These are phyloP conservation scores for Primulina huaijiensis DNA, from an alignment of 257 asterid species.

Conservation along the genomic window DNA sequence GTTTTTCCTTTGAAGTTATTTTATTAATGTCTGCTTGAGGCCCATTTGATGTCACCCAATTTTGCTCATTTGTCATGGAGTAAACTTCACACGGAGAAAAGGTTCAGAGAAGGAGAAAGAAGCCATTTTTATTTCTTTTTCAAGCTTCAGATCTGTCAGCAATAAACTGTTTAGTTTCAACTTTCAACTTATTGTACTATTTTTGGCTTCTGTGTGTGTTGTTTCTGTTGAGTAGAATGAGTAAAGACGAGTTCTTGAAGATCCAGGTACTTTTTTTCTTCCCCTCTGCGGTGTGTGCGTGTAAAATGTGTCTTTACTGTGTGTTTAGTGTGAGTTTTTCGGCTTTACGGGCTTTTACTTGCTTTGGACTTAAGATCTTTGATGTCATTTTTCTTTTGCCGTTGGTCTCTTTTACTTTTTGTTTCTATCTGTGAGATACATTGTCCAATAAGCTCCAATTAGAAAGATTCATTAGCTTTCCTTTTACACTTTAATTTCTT, in stretches of 20 bases:
- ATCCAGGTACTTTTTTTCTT: constrained; percentile 40
- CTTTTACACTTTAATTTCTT: not conserved
- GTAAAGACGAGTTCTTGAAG: constrained; percentile 55
- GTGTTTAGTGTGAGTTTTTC: constrained; percentile 18
- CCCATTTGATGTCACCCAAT: not conserved
- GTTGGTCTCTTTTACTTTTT: not conserved
- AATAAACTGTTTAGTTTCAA: constrained; percentile 13
- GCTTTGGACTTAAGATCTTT: constrained; percentile 20
- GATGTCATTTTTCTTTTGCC: constrained; percentile 11
- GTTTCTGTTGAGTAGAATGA: constrained; percentile 35
- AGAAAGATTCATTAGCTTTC: too few species aligned
- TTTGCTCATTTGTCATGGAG: not conserved
- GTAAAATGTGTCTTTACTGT: constrained; percentile 8
- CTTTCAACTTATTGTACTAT: constrained; percentile 21
- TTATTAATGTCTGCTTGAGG: not conserved
- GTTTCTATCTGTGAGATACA: too few species aligned
- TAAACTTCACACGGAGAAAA: not conserved
- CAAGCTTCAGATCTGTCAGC: constrained; percentile 36
- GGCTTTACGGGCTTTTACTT: constrained; percentile 7
- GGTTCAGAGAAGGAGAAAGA: not conserved
- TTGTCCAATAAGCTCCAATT: too few species aligned
- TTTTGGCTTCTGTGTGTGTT: constrained; percentile 19
- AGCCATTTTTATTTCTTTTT: constrained; percentile 12
- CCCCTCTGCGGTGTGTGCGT: constrained; percentile 22
- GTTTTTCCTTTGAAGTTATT: not conserved